These are phyloP conservation scores for Verticillium zaregamsianum DNA, from an alignment of 2,329 filamentous ascomycete genomes.

Conservation along the genomic window DNA sequence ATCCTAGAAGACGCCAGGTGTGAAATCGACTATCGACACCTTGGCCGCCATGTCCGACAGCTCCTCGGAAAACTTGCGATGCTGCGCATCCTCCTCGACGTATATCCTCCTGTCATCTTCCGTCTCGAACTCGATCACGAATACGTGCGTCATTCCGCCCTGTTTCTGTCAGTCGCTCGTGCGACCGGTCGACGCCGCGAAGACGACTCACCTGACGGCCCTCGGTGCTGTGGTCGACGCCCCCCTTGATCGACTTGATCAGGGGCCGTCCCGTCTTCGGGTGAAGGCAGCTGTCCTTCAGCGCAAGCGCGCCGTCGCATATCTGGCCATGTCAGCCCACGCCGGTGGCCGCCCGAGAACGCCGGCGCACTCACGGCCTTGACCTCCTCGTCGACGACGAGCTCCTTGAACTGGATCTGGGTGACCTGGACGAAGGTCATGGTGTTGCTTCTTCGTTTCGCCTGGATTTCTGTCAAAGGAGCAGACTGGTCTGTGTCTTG, in stretches of 20 bases:
- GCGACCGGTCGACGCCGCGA: background rate
- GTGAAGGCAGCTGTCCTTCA: slow-evolving; percentile 59
- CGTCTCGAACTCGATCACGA: slow-evolving; percentile 63
- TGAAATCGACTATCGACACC: slow-evolving; percentile 58
- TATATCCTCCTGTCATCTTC: slow-evolving; percentile 66
- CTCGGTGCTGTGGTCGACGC: slow-evolving; percentile 59
- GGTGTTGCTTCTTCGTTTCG: background rate
- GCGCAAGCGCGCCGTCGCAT: slow-evolving; percentile 33
- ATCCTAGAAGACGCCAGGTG: slow-evolving; percentile 35
- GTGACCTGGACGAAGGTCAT: slow-evolving; percentile 69
- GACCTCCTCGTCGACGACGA: slow-evolving; percentile 41
- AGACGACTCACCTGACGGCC: slow-evolving; percentile 45
- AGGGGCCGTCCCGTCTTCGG: slow-evolving; percentile 56
- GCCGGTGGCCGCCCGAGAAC: background rate
- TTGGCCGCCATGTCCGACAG: slow-evolving; percentile 44
- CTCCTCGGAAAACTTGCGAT: slow-evolving; percentile 23
- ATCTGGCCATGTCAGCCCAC: slow-evolving; percentile 17
- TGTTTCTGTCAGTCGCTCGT: slow-evolving; percentile 17
- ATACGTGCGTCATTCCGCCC: slow-evolving; percentile 65
- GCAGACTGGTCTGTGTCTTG: background rate
- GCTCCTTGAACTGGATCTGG: slow-evolving; percentile 60
- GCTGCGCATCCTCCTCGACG: background rate
- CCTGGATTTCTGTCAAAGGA: background rate
- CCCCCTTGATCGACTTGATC: slow-evolving; percentile 53
- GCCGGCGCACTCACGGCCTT: slow-evolving; percentile 43